Evolutionary conservation across 768 basidiomycete genomes (phyloP), one percentile per base, ranked within the genome.

Genomic region (Fomitopsis serialis): DNA sequence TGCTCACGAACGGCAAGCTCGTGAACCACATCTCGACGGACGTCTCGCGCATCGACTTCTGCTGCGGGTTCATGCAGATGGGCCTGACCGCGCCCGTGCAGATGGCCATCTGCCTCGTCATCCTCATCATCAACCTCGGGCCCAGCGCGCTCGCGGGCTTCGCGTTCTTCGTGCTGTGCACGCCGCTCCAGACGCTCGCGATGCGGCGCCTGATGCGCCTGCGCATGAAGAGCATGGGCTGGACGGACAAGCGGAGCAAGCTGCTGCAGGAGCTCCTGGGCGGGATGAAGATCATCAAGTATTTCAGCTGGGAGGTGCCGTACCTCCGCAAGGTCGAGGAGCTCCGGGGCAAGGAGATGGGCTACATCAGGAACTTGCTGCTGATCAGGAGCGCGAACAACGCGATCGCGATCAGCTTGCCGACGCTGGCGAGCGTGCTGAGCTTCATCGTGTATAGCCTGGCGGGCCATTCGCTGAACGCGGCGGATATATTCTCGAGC

Each of bases 1-100:
- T 80, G 9, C 77, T 95, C 42, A 82, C 89, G 1, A 97, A 92
- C 62, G 95, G 93, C 21, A 88, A 88, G 64, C 79, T 97, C 11
- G 87, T 97, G 57, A 95, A 93, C 59, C 92, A 96, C 70, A 95
- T 98, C 55, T 92, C 90, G 5, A 92, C 89, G 1, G 92, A 94
- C 64, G 84, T 95, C 21, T 92, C 89, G 25, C 81, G 94, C 21
- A 89, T 98, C 64, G 93, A 98, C 65, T 97, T 93, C 61, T 87
- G 86, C 61, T 76, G 81, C 61, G 76, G 84, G 19, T 89, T 85
- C 71, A 87, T 91, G 68, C 89, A 91, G 60, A 85, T 92, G 77
- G 75, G 78, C 36, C 91, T 87, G 85, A 72, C 85, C 5, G 81
- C 85, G 0, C 85, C 84, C 1, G 83, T 94, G 45, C 89, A 92